Conservation (phyloP, 176 grass and related monocot genomes). For the Aegilops umbellulata region DNA sequence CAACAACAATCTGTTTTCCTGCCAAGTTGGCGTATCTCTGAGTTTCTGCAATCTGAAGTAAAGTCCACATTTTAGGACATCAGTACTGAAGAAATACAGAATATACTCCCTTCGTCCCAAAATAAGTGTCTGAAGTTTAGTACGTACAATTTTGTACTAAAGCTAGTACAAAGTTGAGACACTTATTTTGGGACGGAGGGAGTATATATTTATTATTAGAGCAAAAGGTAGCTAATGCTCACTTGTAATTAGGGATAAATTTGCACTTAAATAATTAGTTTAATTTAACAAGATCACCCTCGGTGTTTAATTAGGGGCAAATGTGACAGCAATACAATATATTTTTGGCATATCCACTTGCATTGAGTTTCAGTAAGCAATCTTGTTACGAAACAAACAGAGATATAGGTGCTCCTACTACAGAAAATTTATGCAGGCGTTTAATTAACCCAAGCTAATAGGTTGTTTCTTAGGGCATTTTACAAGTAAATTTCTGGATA, state of each 20-base stretch:
- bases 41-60: constrained; percentile 69
- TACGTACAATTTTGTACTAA: no score
- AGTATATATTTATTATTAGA: background rate
- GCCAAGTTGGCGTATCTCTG: constrained; percentile 73
- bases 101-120: no score
- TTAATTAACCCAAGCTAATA: background rate
- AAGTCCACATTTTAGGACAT: background rate
- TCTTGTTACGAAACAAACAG: background rate
- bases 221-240: background rate
- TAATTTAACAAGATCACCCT: no score
- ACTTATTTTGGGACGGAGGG: no score
- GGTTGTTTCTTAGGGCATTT: background rate
- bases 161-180: no score
- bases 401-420: background rate
- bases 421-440: background rate
- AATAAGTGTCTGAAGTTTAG: no score
- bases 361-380: background rate
- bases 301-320: background rate
- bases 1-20: constrained; percentile 55
- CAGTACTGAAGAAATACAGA: background rate
- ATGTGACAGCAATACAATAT: background rate
- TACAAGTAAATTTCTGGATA: background rate
- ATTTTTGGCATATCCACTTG: background rate
- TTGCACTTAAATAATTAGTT: background rate
- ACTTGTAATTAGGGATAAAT: background rate